Base-by-base conservation (phyloP, 2,329 filamentous ascomycete genomes). In the Chaetomiaceae sp. region DNA sequence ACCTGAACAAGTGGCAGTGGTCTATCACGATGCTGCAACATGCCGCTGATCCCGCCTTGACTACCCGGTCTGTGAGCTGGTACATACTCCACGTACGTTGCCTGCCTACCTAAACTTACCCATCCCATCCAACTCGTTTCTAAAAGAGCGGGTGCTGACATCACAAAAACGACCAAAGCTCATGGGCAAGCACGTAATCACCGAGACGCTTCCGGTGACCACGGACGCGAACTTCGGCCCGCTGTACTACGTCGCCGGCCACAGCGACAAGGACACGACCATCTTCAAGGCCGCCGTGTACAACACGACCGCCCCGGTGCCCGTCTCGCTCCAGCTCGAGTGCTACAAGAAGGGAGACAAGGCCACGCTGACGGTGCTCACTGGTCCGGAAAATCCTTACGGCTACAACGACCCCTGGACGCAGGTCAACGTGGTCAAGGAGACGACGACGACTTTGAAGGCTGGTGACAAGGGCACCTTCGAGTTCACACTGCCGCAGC, bases 241-340 rank as follows among this genome's bases (percentile, higher is more conserved):
- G 0, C 64, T 75, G 0, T 79, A 71, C 63, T 78, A 73, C 58
- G 76, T 78, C 4, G 69, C 75, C 1, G 76, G 76, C 1, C 68
- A 63, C 55, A 73, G 73, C 51, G 51, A 50, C 8, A 68, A 65
- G 25, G 68, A 67, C 1, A 66, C 65, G 4, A 63, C 71, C 38
- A 67, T 78, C 50, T 76, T 76, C 68, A 79, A 79, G 64, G 72
- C 66, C 3, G 74, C 74, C n/a, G 73, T 41, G 0, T 79, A 79
- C 62, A 79, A 79, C 66, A 76, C 76, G 4, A 64, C 70, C 37
- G 71, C 63, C 1, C 64, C 71, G 1, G 70, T 79, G 2, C 71
- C 72, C 1, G 68, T 80, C 1, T 68, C 66, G 0, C 56, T 80
- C 1, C 59, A 63, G 1, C 78, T 79, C 44, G 70, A 75, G 12